phyloP scores from a whole-genome alignment of 2,329 filamentous ascomycete genomes.

The Juglanconis oblonga region DNA sequence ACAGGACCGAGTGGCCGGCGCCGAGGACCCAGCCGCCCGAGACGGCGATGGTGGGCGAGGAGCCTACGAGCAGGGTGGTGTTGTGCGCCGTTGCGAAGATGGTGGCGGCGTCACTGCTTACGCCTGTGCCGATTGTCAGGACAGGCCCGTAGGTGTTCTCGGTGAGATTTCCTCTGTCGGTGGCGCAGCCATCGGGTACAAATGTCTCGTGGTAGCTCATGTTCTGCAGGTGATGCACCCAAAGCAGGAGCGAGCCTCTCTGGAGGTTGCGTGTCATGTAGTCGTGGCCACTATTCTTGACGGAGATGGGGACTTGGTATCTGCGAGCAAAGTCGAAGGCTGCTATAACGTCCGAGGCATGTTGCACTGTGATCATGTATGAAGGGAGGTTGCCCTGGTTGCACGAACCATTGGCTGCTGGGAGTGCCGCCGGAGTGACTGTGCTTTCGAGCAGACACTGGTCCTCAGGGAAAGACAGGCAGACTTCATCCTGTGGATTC shows the following conservation, averaged over 20 bases:
- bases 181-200: conserved; percentile 22
- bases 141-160: conserved; percentile 15
- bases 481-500: conserved; percentile 27
- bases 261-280: conserved; percentile 30
- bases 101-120: conserved; percentile 26
- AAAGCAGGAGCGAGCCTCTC: conserved; percentile 27
- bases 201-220: conserved; percentile 23
- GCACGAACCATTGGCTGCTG: conserved; percentile 22
- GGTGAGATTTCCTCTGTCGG: not conserved
- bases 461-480: conserved; percentile 24
- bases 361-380: conserved; percentile 23
- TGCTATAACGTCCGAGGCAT: conserved; percentile 19
- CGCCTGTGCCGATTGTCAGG: conserved; percentile 29
- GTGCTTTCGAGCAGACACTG: conserved; percentile 27
- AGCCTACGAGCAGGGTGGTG: conserved; percentile 26
- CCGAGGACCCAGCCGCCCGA: not conserved
- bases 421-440: conserved; percentile 20
- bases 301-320: conserved; percentile 24
- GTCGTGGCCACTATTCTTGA: conserved; percentile 34
- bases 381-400: conserved; percentile 26
- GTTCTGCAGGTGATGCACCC: conserved; percentile 27
- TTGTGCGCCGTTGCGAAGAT: conserved; percentile 24
- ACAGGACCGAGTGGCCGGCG: not conserved
- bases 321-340: conserved; percentile 23
- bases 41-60: conserved; percentile 11